phyloP scores from a whole-genome alignment of 768 basidiomycete genomes.

The Trichaptum fuscoviolaceum region DNA sequence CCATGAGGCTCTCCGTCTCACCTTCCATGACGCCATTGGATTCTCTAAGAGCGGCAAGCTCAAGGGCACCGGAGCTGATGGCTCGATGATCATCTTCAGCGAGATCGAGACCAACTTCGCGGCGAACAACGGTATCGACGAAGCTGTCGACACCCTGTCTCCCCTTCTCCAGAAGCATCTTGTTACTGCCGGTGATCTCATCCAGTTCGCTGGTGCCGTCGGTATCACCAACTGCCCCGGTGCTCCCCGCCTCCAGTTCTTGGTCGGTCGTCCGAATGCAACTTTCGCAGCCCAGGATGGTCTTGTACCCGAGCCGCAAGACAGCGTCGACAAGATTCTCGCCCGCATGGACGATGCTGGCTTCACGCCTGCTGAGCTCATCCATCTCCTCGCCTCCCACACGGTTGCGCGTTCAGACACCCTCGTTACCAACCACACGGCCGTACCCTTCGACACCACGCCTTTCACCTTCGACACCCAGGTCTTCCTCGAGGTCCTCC shows the following conservation, averaged over 20 bases:
- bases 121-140: constrained; percentile 22
- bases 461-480: constrained; percentile 17
- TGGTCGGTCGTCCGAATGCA: constrained; percentile 14
- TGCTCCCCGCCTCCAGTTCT: constrained; percentile 19
- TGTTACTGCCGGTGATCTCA: constrained; percentile 15
- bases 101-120: constrained; percentile 19
- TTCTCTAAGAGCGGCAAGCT: constrained; percentile 8
- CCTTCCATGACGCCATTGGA: constrained; percentile 14
- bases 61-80: constrained; percentile 24
- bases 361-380: constrained; percentile 20
- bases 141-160: constrained; percentile 17
- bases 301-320: constrained; percentile 17
- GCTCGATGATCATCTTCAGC: constrained; percentile 21
- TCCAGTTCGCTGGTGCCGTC: constrained; percentile 20
- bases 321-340: constrained; percentile 20
- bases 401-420: constrained; percentile 15
- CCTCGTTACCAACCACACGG: neutral
- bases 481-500: constrained; percentile 22
- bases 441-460: constrained; percentile 22
- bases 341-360: constrained; percentile 19
- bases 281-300: constrained; percentile 15
- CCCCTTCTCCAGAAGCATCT: constrained; percentile 15
- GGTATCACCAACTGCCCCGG: constrained; percentile 20
- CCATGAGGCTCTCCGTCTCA: constrained; percentile 12
- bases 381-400: constrained; percentile 22